Conservation (phyloP, 768 basidiomycete species). For the Suillus variegatus region DNA sequence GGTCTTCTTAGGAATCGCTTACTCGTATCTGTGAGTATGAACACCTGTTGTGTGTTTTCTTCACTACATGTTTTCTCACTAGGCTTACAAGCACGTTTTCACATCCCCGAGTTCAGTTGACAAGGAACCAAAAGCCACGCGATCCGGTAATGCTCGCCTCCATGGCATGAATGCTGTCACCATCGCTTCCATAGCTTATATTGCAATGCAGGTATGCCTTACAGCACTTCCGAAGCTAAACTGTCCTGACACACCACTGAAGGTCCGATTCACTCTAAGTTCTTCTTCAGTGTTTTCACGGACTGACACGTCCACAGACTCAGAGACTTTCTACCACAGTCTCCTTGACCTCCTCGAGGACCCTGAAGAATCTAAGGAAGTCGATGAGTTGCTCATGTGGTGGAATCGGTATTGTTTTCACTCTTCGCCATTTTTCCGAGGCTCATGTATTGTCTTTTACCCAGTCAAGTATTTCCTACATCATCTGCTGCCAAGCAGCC, state of each 20-base stretch:
- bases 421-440: neutral
- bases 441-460: too few relatives aligned
- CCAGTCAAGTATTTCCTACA: too few relatives aligned
- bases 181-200: constrained; percentile 20
- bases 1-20: constrained; percentile 23
- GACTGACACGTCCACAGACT: too few relatives aligned
- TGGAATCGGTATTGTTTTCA: constrained; percentile 16
- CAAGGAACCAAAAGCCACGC: constrained; percentile 26
- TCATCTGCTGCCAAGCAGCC: too few relatives aligned
- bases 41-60: neutral
- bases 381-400: constrained; percentile 16
- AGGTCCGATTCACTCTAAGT: constrained; percentile 20
- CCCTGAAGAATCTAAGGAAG: constrained; percentile 17
- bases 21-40: constrained; percentile 19
- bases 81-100: constrained; percentile 32
- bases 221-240: neutral
- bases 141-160: too few relatives aligned
- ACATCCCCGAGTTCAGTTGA: constrained; percentile 32
- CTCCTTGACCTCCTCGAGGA: too few relatives aligned
- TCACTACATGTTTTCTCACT: neutral
- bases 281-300: constrained; percentile 18
- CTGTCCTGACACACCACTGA: neutral
- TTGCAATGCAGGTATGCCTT: constrained; percentile 20
- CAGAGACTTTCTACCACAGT: too few relatives aligned
- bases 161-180: constrained; percentile 3